phyloP scores from a whole-genome alignment of 2,329 filamentous ascomycete species.

The Coniochaeta sp. region DNA sequence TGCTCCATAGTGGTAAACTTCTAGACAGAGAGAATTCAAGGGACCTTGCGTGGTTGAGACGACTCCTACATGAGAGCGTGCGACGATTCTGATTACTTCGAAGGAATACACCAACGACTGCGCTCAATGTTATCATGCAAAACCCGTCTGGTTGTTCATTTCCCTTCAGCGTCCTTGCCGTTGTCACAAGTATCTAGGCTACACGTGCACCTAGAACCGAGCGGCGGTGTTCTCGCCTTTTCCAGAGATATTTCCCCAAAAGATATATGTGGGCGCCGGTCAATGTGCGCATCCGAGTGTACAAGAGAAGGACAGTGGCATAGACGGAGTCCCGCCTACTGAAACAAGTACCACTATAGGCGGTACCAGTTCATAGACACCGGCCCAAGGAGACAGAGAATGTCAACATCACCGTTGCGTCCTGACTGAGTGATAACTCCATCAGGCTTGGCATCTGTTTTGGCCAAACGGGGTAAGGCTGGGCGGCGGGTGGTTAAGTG shows the following conservation, averaged over 20 bases:
- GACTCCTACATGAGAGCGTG: too few relatives aligned
- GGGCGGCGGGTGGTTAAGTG: too few relatives aligned
- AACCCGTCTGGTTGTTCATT: too few relatives aligned
- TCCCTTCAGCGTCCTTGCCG: not conserved
- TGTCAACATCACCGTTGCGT: not conserved
- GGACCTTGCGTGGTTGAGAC: too few relatives aligned
- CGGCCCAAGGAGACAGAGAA: not conserved
- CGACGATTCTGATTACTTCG: too few relatives aligned
- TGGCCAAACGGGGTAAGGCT: too few relatives aligned
- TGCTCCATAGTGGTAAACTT: too few relatives aligned
- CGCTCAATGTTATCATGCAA: too few relatives aligned
- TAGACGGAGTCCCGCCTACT: not conserved
- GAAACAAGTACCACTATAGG: not conserved
- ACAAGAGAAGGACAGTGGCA: not conserved
- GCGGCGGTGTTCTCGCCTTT: not conserved
- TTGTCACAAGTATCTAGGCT: not conserved
- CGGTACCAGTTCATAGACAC: not conserved
- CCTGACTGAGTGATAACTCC: not conserved
- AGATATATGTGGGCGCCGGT: not conserved
- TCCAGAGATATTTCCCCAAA: not conserved
- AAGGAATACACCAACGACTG: too few relatives aligned
- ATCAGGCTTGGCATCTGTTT: too few relatives aligned
- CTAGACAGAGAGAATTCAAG: too few relatives aligned
- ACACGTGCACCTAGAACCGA: not conserved
- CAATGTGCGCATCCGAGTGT: not conserved